Conservation (phyloP, 441 rosid genomes). For the Manihot esculenta region DNA sequence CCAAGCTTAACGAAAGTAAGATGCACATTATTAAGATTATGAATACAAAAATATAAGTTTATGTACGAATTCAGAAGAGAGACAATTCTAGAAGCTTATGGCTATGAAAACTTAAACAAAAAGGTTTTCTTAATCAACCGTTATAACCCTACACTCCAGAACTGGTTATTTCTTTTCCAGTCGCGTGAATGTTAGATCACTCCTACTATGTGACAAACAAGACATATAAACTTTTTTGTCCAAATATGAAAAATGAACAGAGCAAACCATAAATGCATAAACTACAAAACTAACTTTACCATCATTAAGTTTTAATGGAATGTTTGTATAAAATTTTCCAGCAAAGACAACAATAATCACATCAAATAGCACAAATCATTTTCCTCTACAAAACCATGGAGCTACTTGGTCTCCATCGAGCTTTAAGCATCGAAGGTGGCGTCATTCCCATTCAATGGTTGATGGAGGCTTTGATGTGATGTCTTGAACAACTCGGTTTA, state of each 20-base stretch:
- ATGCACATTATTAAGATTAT: neutral
- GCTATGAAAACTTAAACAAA: too few relatives aligned
- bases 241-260: constrained; percentile 3
- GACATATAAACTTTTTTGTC: neutral
- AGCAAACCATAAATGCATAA: neutral
- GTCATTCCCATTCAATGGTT: constrained; percentile 93
- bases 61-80: neutral
- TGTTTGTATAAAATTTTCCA: constrained; percentile 5
- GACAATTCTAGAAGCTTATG: neutral
- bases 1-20: neutral
- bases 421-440: constrained; percentile 17
- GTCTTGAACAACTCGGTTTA: constrained; percentile 89
- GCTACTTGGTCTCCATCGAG: constrained; percentile 11
- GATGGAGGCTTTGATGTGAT: constrained; percentile 98
- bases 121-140: too few relatives aligned
- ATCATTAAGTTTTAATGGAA: neutral
- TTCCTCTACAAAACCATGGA: constrained; percentile 15
- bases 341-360: constrained; percentile 10
- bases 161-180: too few relatives aligned
- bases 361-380: constrained; percentile 14
- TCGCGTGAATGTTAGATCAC: too few relatives aligned
- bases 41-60: too few relatives aligned
- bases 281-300: neutral
- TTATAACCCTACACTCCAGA: too few relatives aligned
- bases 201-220: too few relatives aligned